Evolutionary conservation across 495 filamentous ascomycete species (phyloP).

Genomic region (Neurospora sp.): DNA sequence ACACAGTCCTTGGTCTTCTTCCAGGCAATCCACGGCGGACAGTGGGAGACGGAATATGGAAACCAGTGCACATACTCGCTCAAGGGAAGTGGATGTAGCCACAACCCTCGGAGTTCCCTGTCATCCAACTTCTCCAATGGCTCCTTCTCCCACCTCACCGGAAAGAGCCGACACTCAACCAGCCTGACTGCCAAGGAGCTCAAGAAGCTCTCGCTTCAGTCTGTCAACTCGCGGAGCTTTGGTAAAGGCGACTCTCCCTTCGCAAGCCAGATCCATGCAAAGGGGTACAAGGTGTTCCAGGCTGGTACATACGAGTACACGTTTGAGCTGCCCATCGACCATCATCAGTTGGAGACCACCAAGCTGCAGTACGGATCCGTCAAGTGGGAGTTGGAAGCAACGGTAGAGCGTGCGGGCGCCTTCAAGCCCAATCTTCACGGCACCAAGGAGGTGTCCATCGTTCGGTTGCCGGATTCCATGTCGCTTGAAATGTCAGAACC

Average conservation of each 20-base stretch:
- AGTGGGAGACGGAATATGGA: conserved; percentile 51
- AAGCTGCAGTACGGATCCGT: conserved; percentile 82
- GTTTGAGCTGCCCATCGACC: conserved; percentile 91
- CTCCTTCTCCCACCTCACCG: conserved; percentile 14
- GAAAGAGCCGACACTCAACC: conserved; percentile 15
- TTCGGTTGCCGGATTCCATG: conserved; percentile 81
- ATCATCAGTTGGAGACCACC: conserved; percentile 83
- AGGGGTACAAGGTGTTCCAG: conserved; percentile 80
- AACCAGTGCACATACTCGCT: conserved; percentile 40
- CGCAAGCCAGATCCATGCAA: conserved; percentile 57
- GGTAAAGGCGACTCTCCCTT: conserved; percentile 62
- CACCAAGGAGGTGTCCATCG: conserved; percentile 71
- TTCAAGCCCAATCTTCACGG: conserved; percentile 88
- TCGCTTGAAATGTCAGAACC: conserved; percentile 91
- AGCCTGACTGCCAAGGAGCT: conserved; percentile 37
- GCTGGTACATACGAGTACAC: conserved; percentile 90
- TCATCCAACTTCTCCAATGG: conserved; percentile 32
- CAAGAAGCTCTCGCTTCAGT: conserved; percentile 64
- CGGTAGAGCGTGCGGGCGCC: conserved; percentile 79
- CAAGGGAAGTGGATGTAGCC: conserved; percentile 8
- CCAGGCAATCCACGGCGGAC: conserved; percentile 51
- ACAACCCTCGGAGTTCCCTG: conserved; percentile 22
- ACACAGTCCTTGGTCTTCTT: conserved; percentile 75
- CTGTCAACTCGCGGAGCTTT: conserved; percentile 77
- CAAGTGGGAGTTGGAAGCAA: conserved; percentile 79